Evolutionary conservation across 345 rosid species (phyloP), one percentile per base, ranked within the genome.

Genomic region (Gossypium arboreum): DNA sequence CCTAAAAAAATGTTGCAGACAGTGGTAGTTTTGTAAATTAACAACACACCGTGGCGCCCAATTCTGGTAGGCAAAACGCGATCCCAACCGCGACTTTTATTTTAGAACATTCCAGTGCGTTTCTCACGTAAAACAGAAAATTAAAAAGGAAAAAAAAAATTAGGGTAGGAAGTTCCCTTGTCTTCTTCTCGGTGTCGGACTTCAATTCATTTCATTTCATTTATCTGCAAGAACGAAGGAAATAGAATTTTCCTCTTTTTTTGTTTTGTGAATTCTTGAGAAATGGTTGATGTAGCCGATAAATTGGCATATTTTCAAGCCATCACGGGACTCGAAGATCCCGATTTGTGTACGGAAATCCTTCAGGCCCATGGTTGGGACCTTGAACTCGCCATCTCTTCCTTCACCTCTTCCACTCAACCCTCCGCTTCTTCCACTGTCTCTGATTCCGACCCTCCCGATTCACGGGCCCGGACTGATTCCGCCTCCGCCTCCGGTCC

Each of bases 301-400:
- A 96, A 93, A 85, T 81, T 96, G 71, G 91, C 92, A 67, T 88
- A 87, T 85, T 96, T 96, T 76, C 99, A 88, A 83, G 97, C 91
- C 77, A 85, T 93, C 69, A 96, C 99, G 2, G 99, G 99, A 71
- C 85, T 96, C 39, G 92, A 93, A 76, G 99, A 96, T 81, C 79
- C 85, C 74, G 98, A 90, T 80, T 85, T 96, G 77, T 96, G 99
- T 66, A 92, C 92, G 0, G 98, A 96, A 83, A 91, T 93, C 83
- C 99, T 96, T 45, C 94, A 87, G 76, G 98, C 99, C 50, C 97
- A 96, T 81, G 87, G 86, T 69, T 91, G 99, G 98, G 98, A 96
- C 89, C 87, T 96, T 18, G 99, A 96, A 79, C 98, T 93, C 72
- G 99, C 99, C 73, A 83, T 96, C 90, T 88, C 97, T 73, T 84